Percentiles rank a stretch among this genome's conserved stretches.
phyloP scores from a whole-genome alignment of 2,329 filamentous ascomycete genomes.

The Colletotrichum nymphaeae region DNA sequence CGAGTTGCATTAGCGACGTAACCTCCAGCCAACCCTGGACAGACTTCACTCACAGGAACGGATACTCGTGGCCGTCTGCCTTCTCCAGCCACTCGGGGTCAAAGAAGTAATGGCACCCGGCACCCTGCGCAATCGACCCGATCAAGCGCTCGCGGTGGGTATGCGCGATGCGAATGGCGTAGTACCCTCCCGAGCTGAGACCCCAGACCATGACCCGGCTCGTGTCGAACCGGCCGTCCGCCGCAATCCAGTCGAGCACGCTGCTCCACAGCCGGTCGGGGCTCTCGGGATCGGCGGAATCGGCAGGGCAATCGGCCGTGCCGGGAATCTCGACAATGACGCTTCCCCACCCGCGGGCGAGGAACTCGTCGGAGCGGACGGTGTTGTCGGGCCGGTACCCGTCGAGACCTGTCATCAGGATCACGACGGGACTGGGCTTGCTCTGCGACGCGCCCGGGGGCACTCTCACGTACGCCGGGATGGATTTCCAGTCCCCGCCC shows the following conservation, averaged over 20 bases:
- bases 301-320: slow-evolving; percentile 72
- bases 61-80: slow-evolving; percentile 75
- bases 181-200: slow-evolving; percentile 74
- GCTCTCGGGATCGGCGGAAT: slow-evolving; percentile 67
- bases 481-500: slow-evolving; percentile 61
- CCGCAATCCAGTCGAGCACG: slow-evolving; percentile 69
- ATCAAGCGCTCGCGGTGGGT: slow-evolving; percentile 67
- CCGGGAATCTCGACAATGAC: slow-evolving; percentile 67
- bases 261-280: slow-evolving; percentile 73
- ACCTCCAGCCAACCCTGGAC: background rate
- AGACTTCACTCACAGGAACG: slow-evolving; percentile 58
- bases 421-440: slow-evolving; percentile 55
- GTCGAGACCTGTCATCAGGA: slow-evolving; percentile 72
- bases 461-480: slow-evolving; percentile 75
- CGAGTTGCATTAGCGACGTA: slow-evolving; percentile 1
- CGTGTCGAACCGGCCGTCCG: slow-evolving; percentile 65
- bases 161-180: slow-evolving; percentile 74
- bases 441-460: slow-evolving; percentile 50
- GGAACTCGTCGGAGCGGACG: slow-evolving; percentile 69
- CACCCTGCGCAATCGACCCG: slow-evolving; percentile 69
- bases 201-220: slow-evolving; percentile 71
- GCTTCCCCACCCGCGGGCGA: slow-evolving; percentile 70
- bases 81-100: slow-evolving; percentile 65
- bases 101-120: slow-evolving; percentile 67
- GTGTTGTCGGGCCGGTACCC: slow-evolving; percentile 74